Evolutionary conservation across 768 basidiomycete genomes (phyloP), one percentile per base, ranked within the genome.

Genomic region (Coprinopsis cinerea): DNA sequence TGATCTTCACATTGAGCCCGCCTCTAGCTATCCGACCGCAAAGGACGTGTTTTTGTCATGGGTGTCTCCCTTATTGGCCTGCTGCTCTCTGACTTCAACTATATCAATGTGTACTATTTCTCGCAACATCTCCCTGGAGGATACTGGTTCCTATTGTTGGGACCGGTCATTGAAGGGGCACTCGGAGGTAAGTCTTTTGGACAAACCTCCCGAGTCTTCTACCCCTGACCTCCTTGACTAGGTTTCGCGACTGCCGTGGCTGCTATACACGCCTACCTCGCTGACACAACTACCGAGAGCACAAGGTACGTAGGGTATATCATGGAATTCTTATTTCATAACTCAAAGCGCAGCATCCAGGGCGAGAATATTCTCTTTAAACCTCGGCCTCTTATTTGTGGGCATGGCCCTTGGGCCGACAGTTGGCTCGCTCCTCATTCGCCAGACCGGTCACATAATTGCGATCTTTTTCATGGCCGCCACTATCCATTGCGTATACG

Each of bases 391-490:
- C 2, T 52, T 83, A 39, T 90, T 87, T 64, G 60, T 69, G 7
- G 92, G 92, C n/a, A 74, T 88, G 59, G 84, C 83, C 1, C 25
- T 88, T 17, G 92, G 92, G 0, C 92, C 92, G 3, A 74, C 80
- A 2, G 50, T 92, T 0, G 88, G 90, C 13, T 74, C 79, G 44
- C 51, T 88, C 28, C 59, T 90, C 34, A 79, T 92, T 59, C 75
- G 68, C 28, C 57, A 64, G 20, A 86, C 83, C 0, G 75, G 74
- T 4, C 65, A 69, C 14, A 57, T 77, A 9, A 63, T 88, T 17
- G 78, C 79, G 0, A 81, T 88, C 15, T 93, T 93, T 70, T 93
- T 88, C 63, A 56, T 82, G 40, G 77, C 84, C 7, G 62, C 71
- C 3, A 53, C 60, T 7, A 52, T 81, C 5, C 82, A 87, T 53